A percentile compares a stretch with the other conserved stretches of the same genome.
Conservation (phyloP, 2,329 filamentous ascomycete genomes). For the Metarhizium brunneum region DNA sequence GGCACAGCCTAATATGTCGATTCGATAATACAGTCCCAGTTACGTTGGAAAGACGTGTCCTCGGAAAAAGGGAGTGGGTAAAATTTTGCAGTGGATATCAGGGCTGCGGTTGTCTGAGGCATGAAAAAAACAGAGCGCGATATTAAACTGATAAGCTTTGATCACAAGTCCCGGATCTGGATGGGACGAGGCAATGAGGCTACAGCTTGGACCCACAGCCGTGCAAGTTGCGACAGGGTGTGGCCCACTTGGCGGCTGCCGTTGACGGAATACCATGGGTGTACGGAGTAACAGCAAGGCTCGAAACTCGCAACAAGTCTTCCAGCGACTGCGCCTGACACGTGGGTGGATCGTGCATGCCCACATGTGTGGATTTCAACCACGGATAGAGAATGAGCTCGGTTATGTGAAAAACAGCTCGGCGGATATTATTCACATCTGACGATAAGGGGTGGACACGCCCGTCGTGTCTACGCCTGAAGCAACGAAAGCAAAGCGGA, state of each 20-base stretch:
- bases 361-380: conserved; percentile 5
- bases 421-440: neutral
- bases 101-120: conserved; percentile 13
- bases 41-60: neutral
- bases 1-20: neutral
- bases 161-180: conserved; percentile 9
- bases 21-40: neutral
- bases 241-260: conserved; percentile 8
- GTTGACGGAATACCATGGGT: conserved; percentile 4
- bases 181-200: conserved; percentile 11
- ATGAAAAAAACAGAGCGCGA: conserved; percentile 6
- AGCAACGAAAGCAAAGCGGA: neutral
- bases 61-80: neutral
- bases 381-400: conserved; percentile 3
- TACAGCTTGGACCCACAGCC: conserved; percentile 2
- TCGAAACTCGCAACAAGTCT: neutral
- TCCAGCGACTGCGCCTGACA: conserved; percentile 10
- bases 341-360: conserved; percentile 12
- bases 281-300: neutral
- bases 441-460: neutral
- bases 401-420: conserved; percentile 1
- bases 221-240: conserved; percentile 5
- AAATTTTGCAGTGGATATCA: conserved; percentile 7
- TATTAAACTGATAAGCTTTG: conserved; percentile 8
- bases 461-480: neutral